A percentile compares a stretch with the other conserved stretches of the same genome.
phyloP scores from a whole-genome alignment of 306 rosid genomes.

The Quercus ilex region DNA sequence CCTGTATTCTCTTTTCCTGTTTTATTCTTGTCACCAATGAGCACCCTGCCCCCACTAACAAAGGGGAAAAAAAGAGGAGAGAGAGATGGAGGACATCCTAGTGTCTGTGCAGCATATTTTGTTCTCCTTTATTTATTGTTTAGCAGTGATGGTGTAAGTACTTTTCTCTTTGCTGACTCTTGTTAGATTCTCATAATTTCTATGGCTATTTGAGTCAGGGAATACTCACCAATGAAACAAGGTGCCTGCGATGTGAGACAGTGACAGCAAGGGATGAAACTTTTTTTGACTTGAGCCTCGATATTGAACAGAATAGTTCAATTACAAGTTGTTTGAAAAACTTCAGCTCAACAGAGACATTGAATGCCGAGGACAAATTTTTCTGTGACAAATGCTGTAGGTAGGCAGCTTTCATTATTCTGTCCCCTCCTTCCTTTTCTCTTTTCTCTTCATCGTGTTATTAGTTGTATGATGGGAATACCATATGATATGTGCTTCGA shows the following conservation, averaged over 20 bases:
- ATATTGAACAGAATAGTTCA: slow-evolving; percentile 98
- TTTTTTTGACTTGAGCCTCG: slow-evolving; percentile 96
- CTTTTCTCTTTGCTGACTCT: not conserved
- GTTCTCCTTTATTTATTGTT: not conserved
- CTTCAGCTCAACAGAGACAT: slow-evolving; percentile 96
- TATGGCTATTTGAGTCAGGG: slow-evolving; percentile 62
- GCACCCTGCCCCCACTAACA: not conserved
- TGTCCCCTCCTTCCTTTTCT: not conserved
- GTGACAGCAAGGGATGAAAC: slow-evolving; percentile 98
- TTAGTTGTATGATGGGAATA: not conserved
- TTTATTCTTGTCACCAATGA: not conserved
- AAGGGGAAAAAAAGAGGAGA: not conserved
- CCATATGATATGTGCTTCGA: not conserved
- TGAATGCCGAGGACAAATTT: slow-evolving; percentile 97
- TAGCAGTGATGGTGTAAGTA: not conserved
- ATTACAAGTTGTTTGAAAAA: slow-evolving; percentile 98
- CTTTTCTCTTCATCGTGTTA: not conserved
- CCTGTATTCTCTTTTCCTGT: not conserved
- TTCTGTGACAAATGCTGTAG: slow-evolving; percentile 99
- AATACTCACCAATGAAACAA: slow-evolving; percentile 95
- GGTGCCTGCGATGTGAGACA: slow-evolving; percentile 97
- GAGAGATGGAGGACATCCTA: not conserved
- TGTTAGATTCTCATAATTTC: slow-evolving; percentile 32
- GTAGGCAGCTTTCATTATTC: slow-evolving; percentile 35
- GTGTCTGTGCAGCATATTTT: not conserved